Percentiles rank a stretch among this genome's conserved stretches.
These are phyloP conservation scores for Barnettozyma vustinii DNA, from an alignment of 805 yeast species.

Conservation along the genomic window DNA sequence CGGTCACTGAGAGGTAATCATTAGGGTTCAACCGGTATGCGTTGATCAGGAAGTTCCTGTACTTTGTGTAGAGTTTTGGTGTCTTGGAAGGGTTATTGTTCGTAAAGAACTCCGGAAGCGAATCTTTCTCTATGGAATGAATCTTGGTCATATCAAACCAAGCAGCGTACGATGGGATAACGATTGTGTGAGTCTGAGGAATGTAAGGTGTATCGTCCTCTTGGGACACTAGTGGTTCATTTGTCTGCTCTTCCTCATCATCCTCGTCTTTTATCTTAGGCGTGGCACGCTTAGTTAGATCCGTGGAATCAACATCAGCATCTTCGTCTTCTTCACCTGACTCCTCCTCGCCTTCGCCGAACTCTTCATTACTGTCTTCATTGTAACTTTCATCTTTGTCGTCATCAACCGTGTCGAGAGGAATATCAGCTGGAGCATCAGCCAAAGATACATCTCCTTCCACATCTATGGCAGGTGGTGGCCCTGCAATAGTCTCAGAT, in stretches of 20 bases:
- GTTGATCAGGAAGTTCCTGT: slow-evolving; percentile 85
- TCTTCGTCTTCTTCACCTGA: slow-evolving; percentile 8
- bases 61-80: slow-evolving; percentile 72
- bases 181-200: slow-evolving; percentile 74
- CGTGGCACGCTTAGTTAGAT: slow-evolving; percentile 11
- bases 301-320: slow-evolving; percentile 7
- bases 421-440: neutral
- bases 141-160: slow-evolving; percentile 78
- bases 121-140: slow-evolving; percentile 73
- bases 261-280: slow-evolving; percentile 16
- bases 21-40: slow-evolving; percentile 84
- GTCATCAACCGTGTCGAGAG: neutral
- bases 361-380: slow-evolving; percentile 11
- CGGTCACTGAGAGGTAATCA: slow-evolving; percentile 84
- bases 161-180: slow-evolving; percentile 79
- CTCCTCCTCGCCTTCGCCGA: slow-evolving; percentile 11
- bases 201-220: slow-evolving; percentile 22
- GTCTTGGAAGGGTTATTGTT: slow-evolving; percentile 70
- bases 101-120: slow-evolving; percentile 84
- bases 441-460: neutral
- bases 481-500: neutral
- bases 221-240: slow-evolving; percentile 2
- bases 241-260: slow-evolving; percentile 5
- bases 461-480: neutral
- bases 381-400: slow-evolving; percentile 7